Evolutionary conservation across 371 early-diverging fungal species (phyloP).

Genomic region (Rozella allomycis): DNA sequence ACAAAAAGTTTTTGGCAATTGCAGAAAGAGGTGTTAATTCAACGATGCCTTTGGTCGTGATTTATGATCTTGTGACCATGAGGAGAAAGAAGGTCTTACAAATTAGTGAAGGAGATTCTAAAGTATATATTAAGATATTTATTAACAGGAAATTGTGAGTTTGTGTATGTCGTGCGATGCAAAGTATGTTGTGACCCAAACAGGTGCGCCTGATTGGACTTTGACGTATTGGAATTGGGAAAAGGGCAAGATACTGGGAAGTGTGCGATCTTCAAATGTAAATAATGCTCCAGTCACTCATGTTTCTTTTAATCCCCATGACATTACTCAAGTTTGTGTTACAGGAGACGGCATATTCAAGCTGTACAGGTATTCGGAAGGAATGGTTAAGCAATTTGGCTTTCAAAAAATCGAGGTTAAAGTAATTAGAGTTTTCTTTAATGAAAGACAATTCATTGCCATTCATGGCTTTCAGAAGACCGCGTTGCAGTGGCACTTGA

Average conservation of each 20-base stretch:
- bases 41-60: not conserved
- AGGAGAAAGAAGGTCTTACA: not conserved
- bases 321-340: conserved; percentile 19
- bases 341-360: conserved; percentile 19
- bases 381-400: conserved; percentile 15
- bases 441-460: too few relatives aligned
- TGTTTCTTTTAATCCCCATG: conserved; percentile 21
- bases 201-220: conserved; percentile 20
- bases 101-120: too few relatives aligned
- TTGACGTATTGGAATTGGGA: conserved; percentile 35
- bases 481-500: too few relatives aligned
- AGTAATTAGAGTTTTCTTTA: too few relatives aligned
- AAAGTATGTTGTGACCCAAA: conserved; percentile 16
- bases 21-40: conserved; percentile 11
- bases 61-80: not conserved
- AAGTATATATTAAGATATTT: too few relatives aligned
- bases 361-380: conserved; percentile 21
- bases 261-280: not conserved
- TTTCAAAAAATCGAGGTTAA: conserved; percentile 15
- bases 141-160: conserved; percentile 3
- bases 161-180: conserved; percentile 21
- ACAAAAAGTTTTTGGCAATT: conserved; percentile 22
- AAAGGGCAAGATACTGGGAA: conserved; percentile 9
- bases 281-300: not conserved
- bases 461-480: too few relatives aligned